Evolutionary conservation across 1,284 basidiomycete species (phyloP).

Genomic region (Malassezia brasiliensis): DNA sequence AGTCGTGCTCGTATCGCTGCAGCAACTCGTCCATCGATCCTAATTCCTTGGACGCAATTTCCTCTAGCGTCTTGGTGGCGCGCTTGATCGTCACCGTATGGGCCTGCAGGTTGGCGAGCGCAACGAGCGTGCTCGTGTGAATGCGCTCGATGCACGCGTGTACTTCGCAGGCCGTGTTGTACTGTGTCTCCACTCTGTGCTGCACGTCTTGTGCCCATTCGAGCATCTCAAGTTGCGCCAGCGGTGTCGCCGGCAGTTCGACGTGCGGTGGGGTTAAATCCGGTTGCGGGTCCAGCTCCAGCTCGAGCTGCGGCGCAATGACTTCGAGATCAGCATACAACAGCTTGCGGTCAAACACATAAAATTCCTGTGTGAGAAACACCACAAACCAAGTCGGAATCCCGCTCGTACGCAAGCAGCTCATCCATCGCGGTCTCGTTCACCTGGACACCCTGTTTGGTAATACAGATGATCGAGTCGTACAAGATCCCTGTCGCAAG

Average conservation of each 20-base stretch:
- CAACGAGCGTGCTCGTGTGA: constrained; percentile 31
- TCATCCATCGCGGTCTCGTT: constrained; percentile 30
- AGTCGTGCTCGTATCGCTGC: constrained; percentile 33
- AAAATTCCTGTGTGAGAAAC: constrained; percentile 24
- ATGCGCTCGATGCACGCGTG: constrained; percentile 26
- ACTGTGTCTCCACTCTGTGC: constrained; percentile 9
- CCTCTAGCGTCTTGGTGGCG: constrained; percentile 23
- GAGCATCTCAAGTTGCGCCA: constrained; percentile 26
- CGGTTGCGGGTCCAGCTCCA: constrained; percentile 21
- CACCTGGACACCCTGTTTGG: constrained; percentile 37
- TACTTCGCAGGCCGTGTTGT: constrained; percentile 15
- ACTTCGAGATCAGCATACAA: constrained; percentile 35
- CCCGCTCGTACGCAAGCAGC: constrained; percentile 13
- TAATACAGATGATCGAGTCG: constrained; percentile 45
- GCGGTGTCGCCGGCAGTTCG: constrained; percentile 25
- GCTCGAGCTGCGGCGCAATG: constrained; percentile 30
- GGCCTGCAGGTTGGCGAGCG: constrained; percentile 33
- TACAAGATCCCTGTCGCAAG: constrained; percentile 39
- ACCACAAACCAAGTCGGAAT: not conserved
- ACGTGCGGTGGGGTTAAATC: not conserved
- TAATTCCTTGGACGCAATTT: constrained; percentile 28
- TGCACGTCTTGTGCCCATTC: constrained; percentile 25
- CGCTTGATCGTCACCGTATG: constrained; percentile 34
- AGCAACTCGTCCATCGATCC: constrained; percentile 34
- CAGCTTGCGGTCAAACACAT: constrained; percentile 44